Conservation (phyloP, 2,329 filamentous ascomycete species). For the Hypoxylon sp. region DNA sequence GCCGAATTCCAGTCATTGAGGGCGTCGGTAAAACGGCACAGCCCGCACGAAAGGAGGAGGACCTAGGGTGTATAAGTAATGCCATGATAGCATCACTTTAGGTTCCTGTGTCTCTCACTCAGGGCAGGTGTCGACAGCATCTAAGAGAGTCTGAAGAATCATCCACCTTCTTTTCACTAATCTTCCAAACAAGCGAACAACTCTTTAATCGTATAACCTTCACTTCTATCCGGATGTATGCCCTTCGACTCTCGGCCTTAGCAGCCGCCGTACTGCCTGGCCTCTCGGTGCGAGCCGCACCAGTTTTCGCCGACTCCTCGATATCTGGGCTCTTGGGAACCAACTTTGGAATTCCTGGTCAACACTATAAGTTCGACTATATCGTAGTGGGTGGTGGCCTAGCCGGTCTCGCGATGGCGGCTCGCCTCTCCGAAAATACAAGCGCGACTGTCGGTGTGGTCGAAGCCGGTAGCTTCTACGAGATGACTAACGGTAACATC, state of each 20-base stretch:
- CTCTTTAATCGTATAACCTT: background rate
- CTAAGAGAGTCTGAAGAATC: background rate
- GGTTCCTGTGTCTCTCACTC: no score
- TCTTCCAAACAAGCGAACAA: background rate
- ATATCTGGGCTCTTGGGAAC: constrained; percentile 5
- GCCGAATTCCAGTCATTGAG: no score
- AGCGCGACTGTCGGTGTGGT: constrained; percentile 48
- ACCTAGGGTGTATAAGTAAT: no score
- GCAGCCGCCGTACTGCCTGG: constrained; percentile 2
- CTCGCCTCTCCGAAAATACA: constrained; percentile 44
- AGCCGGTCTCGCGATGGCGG: constrained; percentile 49
- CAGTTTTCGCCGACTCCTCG: constrained; percentile 3
- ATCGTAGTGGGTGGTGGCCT: constrained; percentile 51
- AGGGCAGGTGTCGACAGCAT: constrained; percentile 1
- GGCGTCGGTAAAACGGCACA: no score
- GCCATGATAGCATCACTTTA: no score
- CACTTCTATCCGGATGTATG: background rate
- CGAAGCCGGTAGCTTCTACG: constrained; percentile 50
- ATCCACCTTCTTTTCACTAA: background rate
- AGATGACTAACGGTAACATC: constrained; percentile 43
- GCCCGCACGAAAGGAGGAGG: no score
- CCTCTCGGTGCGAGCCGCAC: constrained; percentile 3
- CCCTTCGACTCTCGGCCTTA: constrained; percentile 1
- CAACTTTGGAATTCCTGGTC: constrained; percentile 18
- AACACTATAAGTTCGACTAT: constrained; percentile 30